These are phyloP conservation scores for Globisporangium alternatum DNA, from an alignment of 352 stramenopile species.

Conservation along the genomic window DNA sequence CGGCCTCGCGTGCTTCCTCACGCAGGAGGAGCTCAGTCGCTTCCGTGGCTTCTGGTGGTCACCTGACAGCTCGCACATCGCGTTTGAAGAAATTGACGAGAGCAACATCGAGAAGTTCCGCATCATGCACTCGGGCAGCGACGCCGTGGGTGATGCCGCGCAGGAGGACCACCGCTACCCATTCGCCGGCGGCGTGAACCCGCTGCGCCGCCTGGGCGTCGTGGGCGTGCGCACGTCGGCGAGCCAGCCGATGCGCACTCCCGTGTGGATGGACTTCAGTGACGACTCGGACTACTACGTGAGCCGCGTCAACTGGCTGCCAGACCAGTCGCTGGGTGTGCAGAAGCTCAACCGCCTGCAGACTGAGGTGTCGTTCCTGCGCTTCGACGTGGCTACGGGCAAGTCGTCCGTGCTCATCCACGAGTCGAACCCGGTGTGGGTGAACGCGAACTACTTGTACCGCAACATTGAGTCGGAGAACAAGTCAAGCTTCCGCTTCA, in stretches of 20 bases:
- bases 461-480: slow-evolving; percentile 76
- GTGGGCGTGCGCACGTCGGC: slow-evolving; percentile 34
- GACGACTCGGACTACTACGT: slow-evolving; percentile 86
- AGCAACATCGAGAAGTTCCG: slow-evolving; percentile 91
- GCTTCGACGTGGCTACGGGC: slow-evolving; percentile 80
- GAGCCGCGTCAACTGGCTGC: slow-evolving; percentile 92
- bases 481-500: slow-evolving; percentile 91
- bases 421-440: slow-evolving; percentile 90
- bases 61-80: slow-evolving; percentile 78
- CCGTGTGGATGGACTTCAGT: slow-evolving; percentile 81
- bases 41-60: slow-evolving; percentile 97
- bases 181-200: slow-evolving; percentile 94
- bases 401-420: slow-evolving; percentile 73
- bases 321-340: slow-evolving; percentile 90
- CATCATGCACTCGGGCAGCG: slow-evolving; percentile 93
- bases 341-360: slow-evolving; percentile 87
- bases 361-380: slow-evolving; percentile 63
- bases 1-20: slow-evolving; percentile 96
- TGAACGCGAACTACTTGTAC: slow-evolving; percentile 95
- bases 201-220: slow-evolving; percentile 84
- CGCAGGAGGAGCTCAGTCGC: slow-evolving; percentile 96
- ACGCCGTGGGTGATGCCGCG: slow-evolving; percentile 42
- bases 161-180: slow-evolving; percentile 89
- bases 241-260: slow-evolving; percentile 28
- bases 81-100: slow-evolving; percentile 94